Evolutionary conservation across 1,139 yeast species (phyloP).

Genomic region (Lodderomyces orthopsilosis): DNA sequence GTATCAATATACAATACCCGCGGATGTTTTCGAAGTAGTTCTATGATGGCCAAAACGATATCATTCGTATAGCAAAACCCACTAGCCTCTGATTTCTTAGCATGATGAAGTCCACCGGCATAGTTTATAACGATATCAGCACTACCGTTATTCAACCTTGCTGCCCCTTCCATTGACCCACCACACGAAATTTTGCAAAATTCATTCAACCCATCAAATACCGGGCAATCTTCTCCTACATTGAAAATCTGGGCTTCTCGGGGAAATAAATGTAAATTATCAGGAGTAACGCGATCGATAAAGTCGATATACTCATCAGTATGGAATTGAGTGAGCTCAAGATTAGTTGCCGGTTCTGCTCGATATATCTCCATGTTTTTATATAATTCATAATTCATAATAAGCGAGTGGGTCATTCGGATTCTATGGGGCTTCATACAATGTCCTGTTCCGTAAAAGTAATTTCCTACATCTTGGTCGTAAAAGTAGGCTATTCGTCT

Average conservation of each 20-base stretch:
- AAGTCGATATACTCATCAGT: constrained; percentile 97
- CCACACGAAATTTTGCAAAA: constrained; percentile 91
- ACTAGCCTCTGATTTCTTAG: constrained; percentile 89
- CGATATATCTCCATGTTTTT: constrained; percentile 96
- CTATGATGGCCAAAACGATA: constrained; percentile 83
- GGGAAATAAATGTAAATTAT: constrained; percentile 84
- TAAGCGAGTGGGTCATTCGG: constrained; percentile 96
- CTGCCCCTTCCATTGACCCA: constrained; percentile 89
- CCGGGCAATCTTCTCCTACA: constrained; percentile 98
- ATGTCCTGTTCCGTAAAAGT: constrained; percentile 97
- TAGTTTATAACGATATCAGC: constrained; percentile 95
- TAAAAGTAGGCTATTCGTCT: constrained; percentile 49
- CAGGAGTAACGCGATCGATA: constrained; percentile 89
- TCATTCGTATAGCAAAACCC: constrained; percentile 97
- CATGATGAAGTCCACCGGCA: constrained; percentile 98
- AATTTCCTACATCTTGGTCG: constrained; percentile 89
- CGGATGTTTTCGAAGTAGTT: constrained; percentile 81
- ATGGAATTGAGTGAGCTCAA: constrained; percentile 98
- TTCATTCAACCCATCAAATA: constrained; percentile 90
- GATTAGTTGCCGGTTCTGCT: constrained; percentile 97
- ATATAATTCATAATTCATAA: constrained; percentile 95
- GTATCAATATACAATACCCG: constrained; percentile 92
- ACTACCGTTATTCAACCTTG: constrained; percentile 78
- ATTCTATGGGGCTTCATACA: constrained; percentile 99
- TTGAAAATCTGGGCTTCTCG: constrained; percentile 93